Percentiles rank a stretch among this genome's conserved stretches.
These are phyloP conservation scores for Rhodocollybia butyracea DNA, from an alignment of 768 basidiomycete genomes.

Conservation along the genomic window DNA sequence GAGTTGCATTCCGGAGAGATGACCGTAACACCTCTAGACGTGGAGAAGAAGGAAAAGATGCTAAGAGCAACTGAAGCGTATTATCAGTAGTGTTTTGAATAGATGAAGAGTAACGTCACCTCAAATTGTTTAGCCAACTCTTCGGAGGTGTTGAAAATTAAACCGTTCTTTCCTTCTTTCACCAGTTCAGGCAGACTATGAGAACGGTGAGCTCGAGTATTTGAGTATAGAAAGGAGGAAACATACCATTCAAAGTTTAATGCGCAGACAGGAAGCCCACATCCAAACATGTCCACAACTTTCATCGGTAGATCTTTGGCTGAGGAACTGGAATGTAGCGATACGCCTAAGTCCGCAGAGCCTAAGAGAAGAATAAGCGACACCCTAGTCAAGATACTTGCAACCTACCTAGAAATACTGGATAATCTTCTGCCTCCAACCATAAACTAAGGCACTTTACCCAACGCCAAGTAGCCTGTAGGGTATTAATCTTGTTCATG, in stretches of 20 bases:
- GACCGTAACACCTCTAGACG: constrained; percentile 49
- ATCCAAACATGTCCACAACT: constrained; percentile 99
- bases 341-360: constrained; percentile 89
- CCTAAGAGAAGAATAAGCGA: constrained; percentile 39
- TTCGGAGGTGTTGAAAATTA: constrained; percentile 63
- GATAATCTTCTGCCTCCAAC: constrained; percentile 90
- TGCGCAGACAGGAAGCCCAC: constrained; percentile 90
- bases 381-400: not conserved
- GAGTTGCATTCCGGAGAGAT: constrained; percentile 35
- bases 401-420: constrained; percentile 62
- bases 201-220: constrained; percentile 4
- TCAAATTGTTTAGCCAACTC: constrained; percentile 74
- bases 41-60: constrained; percentile 55
- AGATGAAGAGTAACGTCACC: constrained; percentile 34
- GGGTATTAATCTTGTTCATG: constrained; percentile 59
- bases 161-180: constrained; percentile 78
- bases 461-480: constrained; percentile 71
- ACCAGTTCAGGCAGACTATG: constrained; percentile 84
- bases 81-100: not conserved
- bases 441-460: constrained; percentile 82
- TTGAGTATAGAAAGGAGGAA: not conserved
- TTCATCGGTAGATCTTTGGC: constrained; percentile 97
- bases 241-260: constrained; percentile 77
- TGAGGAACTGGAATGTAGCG: constrained; percentile 87
- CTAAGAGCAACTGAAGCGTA: constrained; percentile 46